phyloP scores from a whole-genome alignment of 768 basidiomycete genomes.

The Boletus rex-veris region DNA sequence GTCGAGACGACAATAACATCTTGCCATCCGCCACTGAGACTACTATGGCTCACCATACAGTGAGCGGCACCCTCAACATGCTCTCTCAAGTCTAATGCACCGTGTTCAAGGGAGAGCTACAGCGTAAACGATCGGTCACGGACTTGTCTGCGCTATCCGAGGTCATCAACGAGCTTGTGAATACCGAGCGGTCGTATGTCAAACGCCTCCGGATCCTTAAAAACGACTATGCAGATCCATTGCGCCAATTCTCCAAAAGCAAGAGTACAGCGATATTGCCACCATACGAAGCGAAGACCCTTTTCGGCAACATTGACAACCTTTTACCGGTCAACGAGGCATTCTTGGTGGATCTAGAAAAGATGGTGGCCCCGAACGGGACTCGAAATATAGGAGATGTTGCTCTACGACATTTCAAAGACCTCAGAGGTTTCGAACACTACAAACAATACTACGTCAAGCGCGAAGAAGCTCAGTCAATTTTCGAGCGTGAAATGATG shows the following conservation, averaged over 20 bases:
- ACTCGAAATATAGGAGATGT: conserved; percentile 72
- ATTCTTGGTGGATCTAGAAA: conserved; percentile 80
- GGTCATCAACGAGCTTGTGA: conserved; percentile 81
- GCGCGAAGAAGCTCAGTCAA: conserved; percentile 86
- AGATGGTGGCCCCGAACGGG: conserved; percentile 65
- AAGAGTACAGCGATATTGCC: conserved; percentile 87
- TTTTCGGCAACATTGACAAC: conserved; percentile 93
- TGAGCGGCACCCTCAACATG: conserved; percentile 33
- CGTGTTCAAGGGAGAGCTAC: conserved; percentile 21
- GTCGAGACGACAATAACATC: conserved; percentile 47
- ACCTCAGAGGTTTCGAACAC: conserved; percentile 79
- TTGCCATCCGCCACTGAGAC: conserved; percentile 40
- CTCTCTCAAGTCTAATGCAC: conserved; percentile 11
- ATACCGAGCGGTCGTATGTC: conserved; percentile 88
- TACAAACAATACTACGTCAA: conserved; percentile 91
- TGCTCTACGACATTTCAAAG: conserved; percentile 81
- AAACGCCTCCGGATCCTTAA: conserved; percentile 79
- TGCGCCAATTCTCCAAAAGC: conserved; percentile 79
- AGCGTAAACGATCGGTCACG: conserved; percentile 57
- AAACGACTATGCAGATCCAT: conserved; percentile 84
- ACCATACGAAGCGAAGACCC: conserved; percentile 84
- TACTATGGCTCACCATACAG: conserved; percentile 38
- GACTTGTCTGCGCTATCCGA: conserved; percentile 65
- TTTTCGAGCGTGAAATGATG: conserved; percentile 80
- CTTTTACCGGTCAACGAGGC: conserved; percentile 86